A percentile compares a stretch with the other conserved stretches of the same genome.
Evolutionary conservation across 805 yeast genomes (phyloP).

Genomic region (Lachancea sp.): DNA sequence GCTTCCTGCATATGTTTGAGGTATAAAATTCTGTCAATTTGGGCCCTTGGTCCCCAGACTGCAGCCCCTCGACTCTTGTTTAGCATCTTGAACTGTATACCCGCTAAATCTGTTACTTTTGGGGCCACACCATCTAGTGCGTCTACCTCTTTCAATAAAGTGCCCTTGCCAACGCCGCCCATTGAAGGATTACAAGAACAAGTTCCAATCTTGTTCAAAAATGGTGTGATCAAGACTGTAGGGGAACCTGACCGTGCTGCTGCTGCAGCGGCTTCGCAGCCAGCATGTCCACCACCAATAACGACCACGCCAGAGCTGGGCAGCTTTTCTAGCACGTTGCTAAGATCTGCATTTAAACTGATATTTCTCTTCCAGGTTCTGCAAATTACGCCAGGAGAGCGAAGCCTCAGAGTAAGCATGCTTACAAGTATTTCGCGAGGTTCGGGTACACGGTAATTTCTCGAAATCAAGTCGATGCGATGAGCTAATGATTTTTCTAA

Average conservation of each 20-base stretch:
- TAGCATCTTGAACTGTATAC: conserved; percentile 82
- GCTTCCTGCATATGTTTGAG: conserved; percentile 69
- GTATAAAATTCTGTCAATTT: conserved; percentile 82
- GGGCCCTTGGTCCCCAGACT: conserved; percentile 98
- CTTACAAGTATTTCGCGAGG: background rate
- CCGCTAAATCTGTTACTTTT: conserved; percentile 83
- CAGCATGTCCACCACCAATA: conserved; percentile 98
- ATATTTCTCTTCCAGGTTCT: background rate
- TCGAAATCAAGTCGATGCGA: background rate
- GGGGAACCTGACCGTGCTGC: conserved; percentile 75
- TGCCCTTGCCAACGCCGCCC: conserved; percentile 99
- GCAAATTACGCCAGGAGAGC: background rate
- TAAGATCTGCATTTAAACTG: conserved; percentile 4
- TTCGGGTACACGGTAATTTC: too few species aligned
- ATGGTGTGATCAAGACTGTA: conserved; percentile 63
- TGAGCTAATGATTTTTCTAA: background rate
- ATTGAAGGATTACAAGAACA: conserved; percentile 96
- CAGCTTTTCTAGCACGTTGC: conserved; percentile 1
- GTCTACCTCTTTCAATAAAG: conserved; percentile 84
- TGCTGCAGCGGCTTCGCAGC: conserved; percentile 94
- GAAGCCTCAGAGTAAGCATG: background rate
- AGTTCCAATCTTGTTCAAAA: conserved; percentile 69
- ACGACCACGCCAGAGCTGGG: conserved; percentile 51
- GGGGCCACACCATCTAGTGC: conserved; percentile 93
- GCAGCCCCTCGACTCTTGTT: conserved; percentile 87